Evolutionary conservation across 2,329 filamentous ascomycete species (phyloP).

Genomic region (Diplocarpon mali): DNA sequence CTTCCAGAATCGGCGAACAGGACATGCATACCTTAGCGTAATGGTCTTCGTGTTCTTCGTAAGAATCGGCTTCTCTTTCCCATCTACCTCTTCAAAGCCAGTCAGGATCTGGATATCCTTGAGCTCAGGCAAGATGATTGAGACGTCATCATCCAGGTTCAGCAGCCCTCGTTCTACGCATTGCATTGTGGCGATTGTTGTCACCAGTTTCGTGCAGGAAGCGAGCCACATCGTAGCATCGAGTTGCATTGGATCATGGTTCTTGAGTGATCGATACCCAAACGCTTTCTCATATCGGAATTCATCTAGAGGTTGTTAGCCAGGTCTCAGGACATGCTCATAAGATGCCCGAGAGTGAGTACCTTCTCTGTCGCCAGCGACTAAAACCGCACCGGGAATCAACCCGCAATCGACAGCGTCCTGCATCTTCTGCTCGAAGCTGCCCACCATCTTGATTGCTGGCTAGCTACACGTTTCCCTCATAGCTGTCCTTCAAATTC

Average conservation of each 20-base stretch:
- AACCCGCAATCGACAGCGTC: slow-evolving; percentile 11
- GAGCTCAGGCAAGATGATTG: slow-evolving; percentile 18
- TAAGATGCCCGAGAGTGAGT: background rate
- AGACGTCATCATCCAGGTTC: slow-evolving; percentile 35
- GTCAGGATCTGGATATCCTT: slow-evolving; percentile 21
- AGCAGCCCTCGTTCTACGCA: slow-evolving; percentile 41
- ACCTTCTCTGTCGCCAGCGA: slow-evolving; percentile 16
- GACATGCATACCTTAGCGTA: slow-evolving; percentile 21
- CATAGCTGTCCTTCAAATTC: too few relatives aligned
- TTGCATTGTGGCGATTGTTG: slow-evolving; percentile 42
- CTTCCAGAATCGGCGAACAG: background rate
- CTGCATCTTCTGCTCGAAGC: slow-evolving; percentile 15
- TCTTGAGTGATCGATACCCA: slow-evolving; percentile 33
- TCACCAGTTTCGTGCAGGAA: slow-evolving; percentile 45
- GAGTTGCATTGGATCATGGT: slow-evolving; percentile 42
- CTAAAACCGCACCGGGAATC: slow-evolving; percentile 16
- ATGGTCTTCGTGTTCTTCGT: slow-evolving; percentile 17
- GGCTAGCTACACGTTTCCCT: too few relatives aligned
- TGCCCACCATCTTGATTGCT: slow-evolving; percentile 6
- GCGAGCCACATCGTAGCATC: slow-evolving; percentile 52
- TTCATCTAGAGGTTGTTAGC: slow-evolving; percentile 21
- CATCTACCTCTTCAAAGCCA: slow-evolving; percentile 17
- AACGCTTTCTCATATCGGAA: slow-evolving; percentile 30
- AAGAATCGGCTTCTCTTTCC: slow-evolving; percentile 14
- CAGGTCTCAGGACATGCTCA: background rate